Base-by-base conservation (phyloP, 2,329 filamentous ascomycete species). In the Aspergillaceae sp. region DNA sequence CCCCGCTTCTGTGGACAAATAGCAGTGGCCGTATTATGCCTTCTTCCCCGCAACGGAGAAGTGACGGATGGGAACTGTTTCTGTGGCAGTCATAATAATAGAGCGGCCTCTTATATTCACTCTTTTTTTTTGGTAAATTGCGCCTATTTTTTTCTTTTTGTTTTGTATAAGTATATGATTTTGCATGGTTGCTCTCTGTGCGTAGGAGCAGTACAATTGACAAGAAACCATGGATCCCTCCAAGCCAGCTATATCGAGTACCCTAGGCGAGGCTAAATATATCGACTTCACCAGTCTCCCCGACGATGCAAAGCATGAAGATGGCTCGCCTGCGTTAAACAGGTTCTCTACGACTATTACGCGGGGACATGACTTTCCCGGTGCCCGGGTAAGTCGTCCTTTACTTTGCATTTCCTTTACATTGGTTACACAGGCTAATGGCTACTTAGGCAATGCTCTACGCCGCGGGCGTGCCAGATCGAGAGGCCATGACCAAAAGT, bases 291-390 rank as follows among this genome's bases (percentile, higher is more conserved):
- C 74, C 43, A 72, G 75, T 56, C 71, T 76, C 19, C 74, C 72
- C 50, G 73, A 73, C 51, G 74, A 66, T 56, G 74, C 70, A 48
- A 73, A 62, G 47, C 63, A 70, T 45, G 62, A 68, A 46, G 74
- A 83, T 66, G 81, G 80, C 44, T 76, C 77, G 52, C 75, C 73
- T n/a, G 76, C 76, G 19, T 72, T 97, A 53, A 97, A 97, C 70
- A 82, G 86, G 50, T 94, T 87, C 78, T 95, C 89, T 4, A 80
- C 87, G 11, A 83, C 80, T 40, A 71, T 96, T 49, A 97, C 91
- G 7, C 81, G 79, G 47, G 86, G 78, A 46, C 87, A 95, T 82
- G 88, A 95, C 67, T 94, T 87, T 59, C 90, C 91, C 1, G 91
- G 87, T 29, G 89, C 91, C 41, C 87, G 94, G 78, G 87, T 87